Evolutionary conservation across 2,329 filamentous ascomycete species (phyloP).

Genomic region (Dichotomopilus funicola): DNA sequence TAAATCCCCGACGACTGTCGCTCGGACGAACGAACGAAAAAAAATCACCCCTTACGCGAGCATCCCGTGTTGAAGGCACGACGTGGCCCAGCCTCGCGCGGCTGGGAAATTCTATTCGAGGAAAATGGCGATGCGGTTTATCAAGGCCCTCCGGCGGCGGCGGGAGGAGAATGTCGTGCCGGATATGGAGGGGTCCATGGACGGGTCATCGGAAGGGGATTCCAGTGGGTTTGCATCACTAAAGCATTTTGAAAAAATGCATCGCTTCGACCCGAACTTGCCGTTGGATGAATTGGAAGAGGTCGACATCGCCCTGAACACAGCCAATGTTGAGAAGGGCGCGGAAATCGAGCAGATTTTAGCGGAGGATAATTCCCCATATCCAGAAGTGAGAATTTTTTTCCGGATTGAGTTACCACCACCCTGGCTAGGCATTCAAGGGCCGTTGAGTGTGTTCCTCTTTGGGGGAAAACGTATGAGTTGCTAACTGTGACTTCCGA

Average conservation of each 20-base stretch:
- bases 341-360: slow-evolving; percentile 51
- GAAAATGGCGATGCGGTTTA: slow-evolving; percentile 18
- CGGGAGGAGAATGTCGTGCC: slow-evolving; percentile 20
- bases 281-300: slow-evolving; percentile 56
- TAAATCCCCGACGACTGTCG: too few species aligned
- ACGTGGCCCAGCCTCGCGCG: slow-evolving; percentile 13
- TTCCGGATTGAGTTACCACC: background rate
- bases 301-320: slow-evolving; percentile 51
- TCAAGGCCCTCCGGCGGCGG: slow-evolving; percentile 22
- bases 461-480: background rate
- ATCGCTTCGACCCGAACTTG: slow-evolving; percentile 59
- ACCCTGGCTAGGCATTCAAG: too few species aligned
- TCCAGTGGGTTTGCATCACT: slow-evolving; percentile 41
- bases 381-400: slow-evolving; percentile 50
- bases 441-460: background rate
- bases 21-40: slow-evolving; percentile 7
- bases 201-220: slow-evolving; percentile 28
- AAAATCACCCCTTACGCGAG: slow-evolving; percentile 7
- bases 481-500: slow-evolving; percentile 17
- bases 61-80: slow-evolving; percentile 17
- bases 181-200: slow-evolving; percentile 20
- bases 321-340: slow-evolving; percentile 49
- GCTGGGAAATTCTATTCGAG: slow-evolving; percentile 1
- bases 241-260: slow-evolving; percentile 51
- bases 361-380: slow-evolving; percentile 60